phyloP scores from a whole-genome alignment of 805 yeast species.

The Ogataea corticis region DNA sequence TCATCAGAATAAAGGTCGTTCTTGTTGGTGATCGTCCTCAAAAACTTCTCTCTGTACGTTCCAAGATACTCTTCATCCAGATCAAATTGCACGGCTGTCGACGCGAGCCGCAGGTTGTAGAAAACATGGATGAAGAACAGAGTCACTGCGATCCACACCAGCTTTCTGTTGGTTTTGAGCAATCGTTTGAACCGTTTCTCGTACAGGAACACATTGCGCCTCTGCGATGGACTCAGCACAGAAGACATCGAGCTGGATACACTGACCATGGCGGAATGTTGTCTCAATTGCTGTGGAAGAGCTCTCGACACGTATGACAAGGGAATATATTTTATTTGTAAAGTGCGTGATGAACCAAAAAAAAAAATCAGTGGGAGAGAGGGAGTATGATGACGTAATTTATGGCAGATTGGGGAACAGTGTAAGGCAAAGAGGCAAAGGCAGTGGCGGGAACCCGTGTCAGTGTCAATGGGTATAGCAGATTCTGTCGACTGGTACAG shows the following conservation, averaged over 20 bases:
- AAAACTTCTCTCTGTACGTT: constrained; percentile 32
- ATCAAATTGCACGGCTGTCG: constrained; percentile 15
- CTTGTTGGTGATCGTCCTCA: constrained; percentile 22
- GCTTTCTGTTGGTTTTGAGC: constrained; percentile 18
- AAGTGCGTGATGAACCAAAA: background rate
- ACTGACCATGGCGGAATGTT: constrained; percentile 3
- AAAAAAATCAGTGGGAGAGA: too few relatives aligned
- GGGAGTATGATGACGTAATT: too few relatives aligned
- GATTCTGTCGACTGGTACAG: too few relatives aligned
- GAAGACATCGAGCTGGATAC: constrained; percentile 5
- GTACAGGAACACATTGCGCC: constrained; percentile 14
- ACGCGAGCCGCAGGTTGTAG: constrained; percentile 7
- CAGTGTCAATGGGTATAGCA: too few relatives aligned
- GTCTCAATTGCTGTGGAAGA: background rate
- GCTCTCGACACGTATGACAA: background rate
- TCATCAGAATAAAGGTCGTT: constrained; percentile 28
- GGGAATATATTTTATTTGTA: too few relatives aligned
- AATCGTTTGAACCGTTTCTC: constrained; percentile 19
- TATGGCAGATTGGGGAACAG: too few relatives aligned
- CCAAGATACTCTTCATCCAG: constrained; percentile 31
- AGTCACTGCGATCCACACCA: constrained; percentile 13
- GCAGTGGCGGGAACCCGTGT: too few relatives aligned
- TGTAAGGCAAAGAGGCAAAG: too few relatives aligned
- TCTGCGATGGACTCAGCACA: constrained; percentile 9
- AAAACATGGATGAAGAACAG: constrained; percentile 16